These are phyloP conservation scores for Theileria equi DNA, from an alignment of 169 alveolate species.

Conservation along the genomic window DNA sequence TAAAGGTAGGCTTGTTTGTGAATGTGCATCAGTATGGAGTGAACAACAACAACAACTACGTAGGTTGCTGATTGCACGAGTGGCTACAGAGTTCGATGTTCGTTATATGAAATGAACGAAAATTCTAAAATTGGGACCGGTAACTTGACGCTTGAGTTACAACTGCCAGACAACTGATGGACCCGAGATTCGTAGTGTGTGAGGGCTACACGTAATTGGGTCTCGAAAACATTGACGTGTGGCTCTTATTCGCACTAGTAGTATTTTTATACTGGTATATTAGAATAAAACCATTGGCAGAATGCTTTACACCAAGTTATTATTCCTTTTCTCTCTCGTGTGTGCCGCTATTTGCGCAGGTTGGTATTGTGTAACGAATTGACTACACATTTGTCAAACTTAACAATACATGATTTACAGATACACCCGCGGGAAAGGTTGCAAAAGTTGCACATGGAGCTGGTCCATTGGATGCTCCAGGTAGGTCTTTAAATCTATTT, in stretches of 20 bases:
- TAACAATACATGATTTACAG: not conserved
- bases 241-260: not conserved
- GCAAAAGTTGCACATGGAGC: not conserved
- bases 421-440: not conserved
- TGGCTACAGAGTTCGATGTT: constrained; percentile 52
- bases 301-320: not conserved
- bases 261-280: not conserved
- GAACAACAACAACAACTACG: not conserved
- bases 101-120: constrained; percentile 21
- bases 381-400: not conserved
- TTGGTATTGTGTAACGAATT: not conserved
- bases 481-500: constrained; percentile 7
- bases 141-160: constrained; percentile 51
- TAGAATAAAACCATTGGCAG: not conserved
- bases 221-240: too few species aligned
- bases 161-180: too few species aligned
- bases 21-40: not conserved
- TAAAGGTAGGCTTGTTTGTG: constrained; percentile 36
- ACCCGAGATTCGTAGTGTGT: too few species aligned
- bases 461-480: not conserved
- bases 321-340: not conserved
- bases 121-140: constrained; percentile 27
- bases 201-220: too few species aligned
- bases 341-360: not conserved
- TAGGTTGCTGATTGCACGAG: constrained; percentile 63